Evolutionary conservation across 2,329 filamentous ascomycete species (phyloP).

Genomic region (Bimuria novae-zelandiae): DNA sequence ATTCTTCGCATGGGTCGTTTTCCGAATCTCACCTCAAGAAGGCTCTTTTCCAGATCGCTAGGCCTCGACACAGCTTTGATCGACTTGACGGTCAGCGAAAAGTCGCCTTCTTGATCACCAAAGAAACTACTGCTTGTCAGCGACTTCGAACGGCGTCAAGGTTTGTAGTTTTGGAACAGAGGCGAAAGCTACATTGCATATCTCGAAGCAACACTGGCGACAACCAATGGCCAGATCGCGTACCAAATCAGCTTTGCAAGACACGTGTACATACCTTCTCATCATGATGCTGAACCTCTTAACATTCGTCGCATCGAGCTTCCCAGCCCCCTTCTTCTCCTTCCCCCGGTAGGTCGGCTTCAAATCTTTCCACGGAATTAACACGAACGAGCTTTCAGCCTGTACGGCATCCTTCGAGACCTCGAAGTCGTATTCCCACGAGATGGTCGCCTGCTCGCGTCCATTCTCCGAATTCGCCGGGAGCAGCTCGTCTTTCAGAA

Average conservation of each 20-base stretch:
- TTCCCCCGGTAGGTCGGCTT: conserved; percentile 75
- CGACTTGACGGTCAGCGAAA: conserved; percentile 61
- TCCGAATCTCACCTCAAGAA: conserved; percentile 10
- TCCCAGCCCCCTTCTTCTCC: conserved; percentile 62
- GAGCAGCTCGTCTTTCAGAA: conserved; percentile 71
- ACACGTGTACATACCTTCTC: conserved; percentile 63
- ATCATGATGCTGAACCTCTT: conserved; percentile 78
- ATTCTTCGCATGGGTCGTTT: not conserved
- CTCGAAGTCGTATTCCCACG: conserved; percentile 74
- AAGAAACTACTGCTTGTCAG: conserved; percentile 66
- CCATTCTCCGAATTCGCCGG: conserved; percentile 63
- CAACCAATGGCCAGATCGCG: too few species aligned
- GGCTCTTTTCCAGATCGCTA: conserved; percentile 33
- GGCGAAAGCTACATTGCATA: not conserved
- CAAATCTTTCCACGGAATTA: conserved; percentile 67
- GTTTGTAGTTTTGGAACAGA: too few species aligned
- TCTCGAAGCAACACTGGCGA: not conserved
- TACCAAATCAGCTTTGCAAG: too few species aligned
- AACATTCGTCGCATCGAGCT: conserved; percentile 63
- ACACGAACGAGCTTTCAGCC: conserved; percentile 47
- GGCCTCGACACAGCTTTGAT: conserved; percentile 54
- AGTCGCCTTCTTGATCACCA: conserved; percentile 71
- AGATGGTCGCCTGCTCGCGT: conserved; percentile 71
- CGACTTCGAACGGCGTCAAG: not conserved
- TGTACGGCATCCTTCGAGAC: conserved; percentile 21